Evolutionary conservation across 306 rosid genomes (phyloP).

Genomic region (Hippophae tibetana): DNA sequence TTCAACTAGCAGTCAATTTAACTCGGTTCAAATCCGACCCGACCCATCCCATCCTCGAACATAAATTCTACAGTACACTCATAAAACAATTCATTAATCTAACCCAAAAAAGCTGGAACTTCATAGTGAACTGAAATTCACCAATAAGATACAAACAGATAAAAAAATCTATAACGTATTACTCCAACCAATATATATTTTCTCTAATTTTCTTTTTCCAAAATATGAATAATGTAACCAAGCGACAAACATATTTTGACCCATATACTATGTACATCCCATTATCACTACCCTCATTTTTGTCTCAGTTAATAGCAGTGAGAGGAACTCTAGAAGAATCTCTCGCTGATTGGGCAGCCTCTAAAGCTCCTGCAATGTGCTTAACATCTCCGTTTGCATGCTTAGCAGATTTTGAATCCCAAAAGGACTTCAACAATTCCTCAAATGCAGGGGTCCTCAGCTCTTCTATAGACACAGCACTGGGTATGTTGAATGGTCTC

Average conservation of each 20-base stretch:
- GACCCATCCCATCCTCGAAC: too few relatives aligned
- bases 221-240: constrained; percentile 28
- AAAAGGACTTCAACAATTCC: constrained; percentile 68
- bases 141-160: too few relatives aligned
- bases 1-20: too few relatives aligned
- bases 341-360: constrained; percentile 72
- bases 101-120: too few relatives aligned
- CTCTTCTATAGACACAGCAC: constrained; percentile 77
- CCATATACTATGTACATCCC: constrained; percentile 61
- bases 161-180: too few relatives aligned
- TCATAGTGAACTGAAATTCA: too few relatives aligned
- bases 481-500: constrained; percentile 80
- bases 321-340: constrained; percentile 98
- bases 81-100: too few relatives aligned
- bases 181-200: too few relatives aligned
- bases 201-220: too few relatives aligned
- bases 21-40: too few relatives aligned
- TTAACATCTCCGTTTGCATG: constrained; percentile 84
- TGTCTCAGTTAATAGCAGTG: constrained; percentile 75
- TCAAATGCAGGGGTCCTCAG: constrained; percentile 87
- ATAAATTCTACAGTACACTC: too few relatives aligned
- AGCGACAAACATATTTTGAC: constrained; percentile 29
- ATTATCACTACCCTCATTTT: constrained; percentile 1
- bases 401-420: constrained; percentile 70
- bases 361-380: constrained; percentile 49